A percentile compares a stretch with the other conserved stretches of the same genome.
Evolutionary conservation across 2,329 filamentous ascomycete species (phyloP).

Genomic region (Fusarium hostae): DNA sequence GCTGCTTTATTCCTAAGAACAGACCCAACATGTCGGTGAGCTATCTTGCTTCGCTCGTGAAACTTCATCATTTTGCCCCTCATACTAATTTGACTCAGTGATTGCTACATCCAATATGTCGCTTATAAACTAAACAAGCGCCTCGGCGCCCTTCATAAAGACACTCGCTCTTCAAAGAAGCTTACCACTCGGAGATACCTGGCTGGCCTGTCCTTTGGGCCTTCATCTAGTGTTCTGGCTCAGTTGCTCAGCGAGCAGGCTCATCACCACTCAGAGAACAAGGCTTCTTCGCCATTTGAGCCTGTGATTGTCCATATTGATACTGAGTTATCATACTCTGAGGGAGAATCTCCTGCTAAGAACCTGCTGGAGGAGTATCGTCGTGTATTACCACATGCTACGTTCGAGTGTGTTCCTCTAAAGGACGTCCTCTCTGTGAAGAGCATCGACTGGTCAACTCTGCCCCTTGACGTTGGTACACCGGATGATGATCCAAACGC

Average conservation of each 20-base stretch:
- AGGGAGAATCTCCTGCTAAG: slow-evolving; percentile 49
- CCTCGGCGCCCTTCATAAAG: slow-evolving; percentile 62
- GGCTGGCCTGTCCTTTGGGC: slow-evolving; percentile 83
- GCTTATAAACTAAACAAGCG: slow-evolving; percentile 83
- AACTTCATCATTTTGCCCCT: background rate
- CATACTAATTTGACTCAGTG: slow-evolving; percentile 41
- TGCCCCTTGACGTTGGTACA: slow-evolving; percentile 48
- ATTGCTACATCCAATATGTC: slow-evolving; percentile 83
- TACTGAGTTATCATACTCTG: slow-evolving; percentile 48
- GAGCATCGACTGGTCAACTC: slow-evolving; percentile 64
- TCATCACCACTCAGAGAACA: slow-evolving; percentile 71
- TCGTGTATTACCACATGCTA: slow-evolving; percentile 72
- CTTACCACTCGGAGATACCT: slow-evolving; percentile 64
- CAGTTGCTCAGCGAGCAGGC: slow-evolving; percentile 79
- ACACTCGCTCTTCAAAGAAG: slow-evolving; percentile 53
- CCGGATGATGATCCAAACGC: slow-evolving; percentile 46
- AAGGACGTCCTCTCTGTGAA: slow-evolving; percentile 66
- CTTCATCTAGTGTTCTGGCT: slow-evolving; percentile 81
- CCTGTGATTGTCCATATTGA: slow-evolving; percentile 70
- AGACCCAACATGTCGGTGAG: slow-evolving; percentile 49
- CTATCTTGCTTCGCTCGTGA: background rate
- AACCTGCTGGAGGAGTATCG: slow-evolving; percentile 65
- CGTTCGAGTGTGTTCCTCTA: slow-evolving; percentile 72
- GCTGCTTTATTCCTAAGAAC: slow-evolving; percentile 48
- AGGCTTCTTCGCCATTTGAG: slow-evolving; percentile 74